Conservation (phyloP, 345 rosid genomes). For the Bretschneidera sinensis region DNA sequence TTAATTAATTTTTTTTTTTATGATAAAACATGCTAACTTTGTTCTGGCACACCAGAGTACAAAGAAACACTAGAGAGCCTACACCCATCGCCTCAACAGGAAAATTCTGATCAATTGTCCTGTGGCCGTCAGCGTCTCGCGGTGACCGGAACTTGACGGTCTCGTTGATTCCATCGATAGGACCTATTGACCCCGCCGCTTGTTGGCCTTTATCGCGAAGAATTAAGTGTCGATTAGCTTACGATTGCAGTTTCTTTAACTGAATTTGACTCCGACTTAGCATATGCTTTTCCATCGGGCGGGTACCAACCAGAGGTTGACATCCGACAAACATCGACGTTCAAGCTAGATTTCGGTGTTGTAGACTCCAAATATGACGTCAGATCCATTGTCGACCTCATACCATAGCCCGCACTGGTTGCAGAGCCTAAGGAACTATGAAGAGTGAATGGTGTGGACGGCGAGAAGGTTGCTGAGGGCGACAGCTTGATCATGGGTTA, state of each 20-base stretch:
- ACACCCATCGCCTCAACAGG: constrained; percentile 68
- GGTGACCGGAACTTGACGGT: constrained; percentile 77
- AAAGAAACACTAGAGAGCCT: constrained; percentile 59
- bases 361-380: constrained; percentile 66
- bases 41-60: constrained; percentile 53
- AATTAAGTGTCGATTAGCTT: constrained; percentile 76
- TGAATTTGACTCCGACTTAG: constrained; percentile 44
- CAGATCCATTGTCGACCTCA: constrained; percentile 82
- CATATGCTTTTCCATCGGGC: constrained; percentile 76
- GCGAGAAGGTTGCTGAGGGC: constrained; percentile 52
- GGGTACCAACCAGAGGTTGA: constrained; percentile 70
- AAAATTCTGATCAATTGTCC: constrained; percentile 73
- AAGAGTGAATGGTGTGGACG: constrained; percentile 82
- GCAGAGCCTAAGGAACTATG: constrained; percentile 74
- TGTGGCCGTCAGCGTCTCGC: constrained; percentile 85
- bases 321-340: constrained; percentile 69
- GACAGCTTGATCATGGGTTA: constrained; percentile 40
- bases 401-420: constrained; percentile 87
- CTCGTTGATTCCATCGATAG: constrained; percentile 50
- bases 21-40: too few relatives aligned
- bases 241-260: constrained; percentile 43
- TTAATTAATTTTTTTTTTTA: too few relatives aligned
- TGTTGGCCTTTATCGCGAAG: constrained; percentile 78
- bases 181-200: constrained; percentile 41
- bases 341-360: constrained; percentile 91